phyloP scores from a whole-genome alignment of 352 stramenopile genomes.

The Lagenidium giganteum region DNA sequence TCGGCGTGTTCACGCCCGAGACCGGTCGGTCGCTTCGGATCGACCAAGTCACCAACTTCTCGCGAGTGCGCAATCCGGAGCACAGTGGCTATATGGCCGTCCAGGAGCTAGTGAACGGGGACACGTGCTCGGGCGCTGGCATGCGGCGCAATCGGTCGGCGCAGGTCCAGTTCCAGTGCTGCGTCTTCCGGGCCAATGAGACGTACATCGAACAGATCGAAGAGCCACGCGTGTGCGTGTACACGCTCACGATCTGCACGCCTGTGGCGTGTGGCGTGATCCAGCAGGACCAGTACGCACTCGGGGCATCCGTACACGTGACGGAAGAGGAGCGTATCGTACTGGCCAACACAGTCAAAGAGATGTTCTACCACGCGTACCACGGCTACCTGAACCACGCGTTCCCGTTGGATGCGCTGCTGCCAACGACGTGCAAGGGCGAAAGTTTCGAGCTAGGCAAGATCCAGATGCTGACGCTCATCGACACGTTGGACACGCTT shows the following conservation, averaged over 20 bases:
- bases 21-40: slow-evolving; percentile 37
- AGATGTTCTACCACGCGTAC: slow-evolving; percentile 91
- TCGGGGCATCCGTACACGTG: slow-evolving; percentile 39
- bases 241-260: slow-evolving; percentile 67
- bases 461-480: slow-evolving; percentile 84
- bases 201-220: slow-evolving; percentile 72
- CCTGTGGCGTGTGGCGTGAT: slow-evolving; percentile 67
- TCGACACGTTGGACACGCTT: slow-evolving; percentile 90
- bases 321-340: slow-evolving; percentile 47
- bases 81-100: slow-evolving; percentile 47
- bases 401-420: slow-evolving; percentile 78
- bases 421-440: slow-evolving; percentile 63
- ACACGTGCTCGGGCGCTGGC: slow-evolving; percentile 28
- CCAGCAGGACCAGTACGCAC: slow-evolving; percentile 64
- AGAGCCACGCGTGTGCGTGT: slow-evolving; percentile 45
- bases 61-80: slow-evolving; percentile 35
- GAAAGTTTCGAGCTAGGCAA: slow-evolving; percentile 75
- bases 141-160: slow-evolving; percentile 26
- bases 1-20: slow-evolving; percentile 31
- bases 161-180: slow-evolving; percentile 70
- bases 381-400: slow-evolving; percentile 79
- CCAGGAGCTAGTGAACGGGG: slow-evolving; percentile 41
- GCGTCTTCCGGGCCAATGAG: slow-evolving; percentile 68
- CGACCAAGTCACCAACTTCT: slow-evolving; percentile 27
- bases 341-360: slow-evolving; percentile 59